These are phyloP conservation scores for Mucor circinelloides DNA, from an alignment of 371 early-diverging fungal species.

Conservation along the genomic window DNA sequence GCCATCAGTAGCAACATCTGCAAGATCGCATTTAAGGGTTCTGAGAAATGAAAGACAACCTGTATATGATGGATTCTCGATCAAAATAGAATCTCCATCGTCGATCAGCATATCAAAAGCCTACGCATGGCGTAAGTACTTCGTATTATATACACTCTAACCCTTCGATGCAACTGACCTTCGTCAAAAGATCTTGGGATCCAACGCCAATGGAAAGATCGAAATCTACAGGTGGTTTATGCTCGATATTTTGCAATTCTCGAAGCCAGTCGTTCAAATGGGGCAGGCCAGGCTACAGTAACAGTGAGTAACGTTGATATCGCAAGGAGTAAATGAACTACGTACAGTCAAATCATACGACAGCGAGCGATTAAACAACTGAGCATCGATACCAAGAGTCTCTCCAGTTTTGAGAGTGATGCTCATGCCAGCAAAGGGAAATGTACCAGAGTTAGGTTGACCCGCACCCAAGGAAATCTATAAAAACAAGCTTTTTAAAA, in stretches of 20 bases:
- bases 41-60: conserved; percentile 74
- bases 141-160: background rate
- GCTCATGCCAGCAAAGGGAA: conserved; percentile 70
- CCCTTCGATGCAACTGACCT: conserved; percentile 30
- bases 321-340: background rate
- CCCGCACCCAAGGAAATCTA: conserved; percentile 76
- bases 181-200: conserved; percentile 76
- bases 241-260: conserved; percentile 63
- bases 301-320: background rate
- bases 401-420: conserved; percentile 67
- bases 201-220: conserved; percentile 77
- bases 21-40: conserved; percentile 66
- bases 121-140: conserved; percentile 12
- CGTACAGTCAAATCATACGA: conserved; percentile 64
- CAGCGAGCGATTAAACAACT: conserved; percentile 47
- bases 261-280: conserved; percentile 65
- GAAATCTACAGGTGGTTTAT: conserved; percentile 60
- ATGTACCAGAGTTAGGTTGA: conserved; percentile 70
- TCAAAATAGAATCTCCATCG: conserved; percentile 65
- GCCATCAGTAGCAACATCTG: conserved; percentile 60
- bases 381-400: conserved; percentile 45
- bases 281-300: conserved; percentile 62
- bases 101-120: conserved; percentile 74
- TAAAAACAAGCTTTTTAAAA: background rate
- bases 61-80: conserved; percentile 79